Evolutionary conservation across 73 alveolate genomes (phyloP).

Genomic region (Paramecium sexaurelia): DNA sequence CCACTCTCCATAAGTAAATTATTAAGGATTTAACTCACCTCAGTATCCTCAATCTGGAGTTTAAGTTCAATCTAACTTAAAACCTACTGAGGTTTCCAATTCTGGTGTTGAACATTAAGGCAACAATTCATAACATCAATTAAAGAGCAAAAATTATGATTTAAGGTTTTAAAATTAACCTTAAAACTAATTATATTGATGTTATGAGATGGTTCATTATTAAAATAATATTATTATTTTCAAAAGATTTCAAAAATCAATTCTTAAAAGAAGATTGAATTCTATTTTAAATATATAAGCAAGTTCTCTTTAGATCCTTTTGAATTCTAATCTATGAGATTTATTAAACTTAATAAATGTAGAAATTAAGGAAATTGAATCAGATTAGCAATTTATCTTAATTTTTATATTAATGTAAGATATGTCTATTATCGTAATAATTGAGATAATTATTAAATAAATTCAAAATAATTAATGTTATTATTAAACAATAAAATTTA

Average conservation of each 20-base stretch:
- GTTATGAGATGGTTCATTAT: neutral
- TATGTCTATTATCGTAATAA: no score
- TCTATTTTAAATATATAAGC: no score
- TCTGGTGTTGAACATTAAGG: neutral
- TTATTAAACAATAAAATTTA: neutral
- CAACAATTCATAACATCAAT: neutral
- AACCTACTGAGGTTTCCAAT: slow-evolving; percentile 31
- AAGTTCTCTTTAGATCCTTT: no score
- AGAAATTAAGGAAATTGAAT: no score
- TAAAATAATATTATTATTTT: neutral
- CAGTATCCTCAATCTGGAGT: neutral
- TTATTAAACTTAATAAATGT: no score
- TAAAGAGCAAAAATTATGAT: neutral
- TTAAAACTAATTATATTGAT: neutral
- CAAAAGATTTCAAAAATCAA: neutral
- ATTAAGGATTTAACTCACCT: neutral
- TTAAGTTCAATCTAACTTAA: neutral
- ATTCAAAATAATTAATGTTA: no score
- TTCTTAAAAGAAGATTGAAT: neutral
- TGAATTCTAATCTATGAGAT: no score
- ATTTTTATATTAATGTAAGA: no score
- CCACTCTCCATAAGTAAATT: neutral
- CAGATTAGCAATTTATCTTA: no score
- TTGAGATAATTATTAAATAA: no score
- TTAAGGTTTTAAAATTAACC: neutral